Evolutionary conservation across 1,284 basidiomycete genomes (phyloP).

Genomic region (Fomitopsis palustris): DNA sequence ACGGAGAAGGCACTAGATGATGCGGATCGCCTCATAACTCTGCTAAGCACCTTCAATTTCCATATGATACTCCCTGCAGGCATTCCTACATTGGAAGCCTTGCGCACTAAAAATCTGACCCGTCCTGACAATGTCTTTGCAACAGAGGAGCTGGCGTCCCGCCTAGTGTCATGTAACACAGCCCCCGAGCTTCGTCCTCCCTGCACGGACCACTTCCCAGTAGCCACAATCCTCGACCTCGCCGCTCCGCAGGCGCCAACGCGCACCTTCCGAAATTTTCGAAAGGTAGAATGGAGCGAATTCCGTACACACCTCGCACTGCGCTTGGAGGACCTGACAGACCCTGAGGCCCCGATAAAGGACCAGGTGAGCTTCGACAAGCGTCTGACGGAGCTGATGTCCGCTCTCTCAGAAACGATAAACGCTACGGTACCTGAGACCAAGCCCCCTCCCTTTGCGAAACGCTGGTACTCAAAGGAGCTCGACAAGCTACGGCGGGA

Average conservation of each 20-base stretch:
- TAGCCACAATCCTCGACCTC: slow-evolving; percentile 13
- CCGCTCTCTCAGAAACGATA: slow-evolving; percentile 17
- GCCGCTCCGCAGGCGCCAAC: slow-evolving; percentile 7
- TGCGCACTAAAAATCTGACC: slow-evolving; percentile 25
- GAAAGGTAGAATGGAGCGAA: slow-evolving; percentile 20
- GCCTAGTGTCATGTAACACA: slow-evolving; percentile 18
- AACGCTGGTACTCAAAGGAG: slow-evolving; percentile 25
- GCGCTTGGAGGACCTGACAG: background rate
- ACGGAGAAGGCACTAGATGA: slow-evolving; percentile 13
- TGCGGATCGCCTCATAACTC: slow-evolving; percentile 21
- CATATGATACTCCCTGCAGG: slow-evolving; percentile 25
- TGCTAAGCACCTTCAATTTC: slow-evolving; percentile 17
- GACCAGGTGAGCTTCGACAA: slow-evolving; percentile 9
- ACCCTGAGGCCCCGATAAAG: slow-evolving; percentile 5
- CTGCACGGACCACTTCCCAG: slow-evolving; percentile 28
- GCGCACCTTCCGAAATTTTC: slow-evolving; percentile 16
- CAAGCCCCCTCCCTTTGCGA: slow-evolving; percentile 22
- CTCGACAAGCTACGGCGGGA: slow-evolving; percentile 13
- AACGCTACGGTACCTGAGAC: slow-evolving; percentile 18
- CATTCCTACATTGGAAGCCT: slow-evolving; percentile 27
- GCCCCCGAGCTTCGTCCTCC: slow-evolving; percentile 10
- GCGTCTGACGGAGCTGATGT: slow-evolving; percentile 11
- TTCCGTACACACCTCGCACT: slow-evolving; percentile 17
- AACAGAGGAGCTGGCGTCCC: slow-evolving; percentile 8
- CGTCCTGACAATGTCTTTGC: slow-evolving; percentile 34